Conservation (phyloP, 2,329 filamentous ascomycete genomes). For the Colletotrichum lindemuthianum region DNA sequence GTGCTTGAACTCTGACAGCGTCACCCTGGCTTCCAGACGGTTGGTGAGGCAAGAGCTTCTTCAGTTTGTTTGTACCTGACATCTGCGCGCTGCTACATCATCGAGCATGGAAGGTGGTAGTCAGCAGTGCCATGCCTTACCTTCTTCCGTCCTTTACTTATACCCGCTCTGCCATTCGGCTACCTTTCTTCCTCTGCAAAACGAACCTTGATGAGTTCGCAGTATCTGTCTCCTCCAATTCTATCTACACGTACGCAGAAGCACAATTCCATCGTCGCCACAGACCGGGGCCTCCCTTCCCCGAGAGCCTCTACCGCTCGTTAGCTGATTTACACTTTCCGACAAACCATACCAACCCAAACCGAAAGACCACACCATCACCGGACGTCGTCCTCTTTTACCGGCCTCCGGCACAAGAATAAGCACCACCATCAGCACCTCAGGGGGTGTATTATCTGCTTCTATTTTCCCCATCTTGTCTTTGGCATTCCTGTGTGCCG, state of each 20-base stretch:
- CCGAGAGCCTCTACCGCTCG: neutral
- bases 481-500: constrained; percentile 29
- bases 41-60: no score
- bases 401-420: no score
- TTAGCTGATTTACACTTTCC: neutral
- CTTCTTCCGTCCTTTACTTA: neutral
- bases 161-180: neutral
- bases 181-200: neutral
- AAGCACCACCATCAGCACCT: no score
- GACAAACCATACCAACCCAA: neutral
- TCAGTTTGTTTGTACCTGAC: no score
- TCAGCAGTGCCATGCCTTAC: constrained; percentile 11
- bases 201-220: neutral
- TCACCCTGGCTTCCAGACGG: no score
- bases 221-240: neutral
- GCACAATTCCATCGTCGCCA: constrained; percentile 20
- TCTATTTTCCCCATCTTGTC: constrained; percentile 31
- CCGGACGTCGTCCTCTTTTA: no score
- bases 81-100: neutral
- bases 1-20: no score
- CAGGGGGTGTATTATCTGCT: constrained; percentile 1
- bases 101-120: constrained; percentile 22
- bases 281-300: constrained; percentile 23
- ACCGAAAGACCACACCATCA: no score
- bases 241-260: neutral